These are phyloP conservation scores for Iris macrosiphon DNA, from an alignment of 106 monocot genomes.

Conservation along the genomic window DNA sequence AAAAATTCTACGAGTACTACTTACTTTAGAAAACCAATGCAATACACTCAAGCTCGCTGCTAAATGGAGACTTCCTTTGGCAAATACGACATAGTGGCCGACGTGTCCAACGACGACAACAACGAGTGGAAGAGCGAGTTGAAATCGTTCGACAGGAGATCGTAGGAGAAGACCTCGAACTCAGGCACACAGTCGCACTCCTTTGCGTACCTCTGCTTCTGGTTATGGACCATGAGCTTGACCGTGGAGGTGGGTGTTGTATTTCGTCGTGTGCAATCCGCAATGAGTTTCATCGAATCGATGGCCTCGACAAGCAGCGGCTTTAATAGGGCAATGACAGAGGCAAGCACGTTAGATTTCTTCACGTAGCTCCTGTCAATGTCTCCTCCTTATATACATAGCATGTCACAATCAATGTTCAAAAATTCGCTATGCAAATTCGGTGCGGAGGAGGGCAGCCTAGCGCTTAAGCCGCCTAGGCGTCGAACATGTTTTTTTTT, in stretches of 20 bases:
- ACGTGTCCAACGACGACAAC: neutral
- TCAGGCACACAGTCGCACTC: constrained; percentile 25
- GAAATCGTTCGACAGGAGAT: constrained; percentile 60
- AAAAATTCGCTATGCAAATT: no score
- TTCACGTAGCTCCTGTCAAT: constrained; percentile 41
- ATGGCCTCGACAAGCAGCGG: constrained; percentile 33
- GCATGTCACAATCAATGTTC: no score
- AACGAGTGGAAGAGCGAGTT: constrained; percentile 43
- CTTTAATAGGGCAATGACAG: constrained; percentile 28
- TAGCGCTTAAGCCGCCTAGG: no score
- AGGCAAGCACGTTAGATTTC: constrained; percentile 33
- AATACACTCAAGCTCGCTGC: constrained; percentile 41
- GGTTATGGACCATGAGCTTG: constrained; percentile 15
- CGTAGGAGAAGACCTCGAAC: constrained; percentile 49
- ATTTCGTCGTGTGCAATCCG: constrained; percentile 25
- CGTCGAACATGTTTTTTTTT: no score
- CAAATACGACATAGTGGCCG: constrained; percentile 24
- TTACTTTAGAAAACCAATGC: constrained; percentile 53
- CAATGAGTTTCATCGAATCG: constrained; percentile 28
- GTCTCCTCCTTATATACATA: constrained; percentile 56
- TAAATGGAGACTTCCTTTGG: constrained; percentile 36
- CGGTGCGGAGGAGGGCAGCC: no score
- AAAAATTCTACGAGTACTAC: neutral
- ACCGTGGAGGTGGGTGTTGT: constrained; percentile 45
- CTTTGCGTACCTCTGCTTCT: constrained; percentile 21